Base-by-base conservation (phyloP, 805 yeast genomes). In the Candida andamanensis region DNA sequence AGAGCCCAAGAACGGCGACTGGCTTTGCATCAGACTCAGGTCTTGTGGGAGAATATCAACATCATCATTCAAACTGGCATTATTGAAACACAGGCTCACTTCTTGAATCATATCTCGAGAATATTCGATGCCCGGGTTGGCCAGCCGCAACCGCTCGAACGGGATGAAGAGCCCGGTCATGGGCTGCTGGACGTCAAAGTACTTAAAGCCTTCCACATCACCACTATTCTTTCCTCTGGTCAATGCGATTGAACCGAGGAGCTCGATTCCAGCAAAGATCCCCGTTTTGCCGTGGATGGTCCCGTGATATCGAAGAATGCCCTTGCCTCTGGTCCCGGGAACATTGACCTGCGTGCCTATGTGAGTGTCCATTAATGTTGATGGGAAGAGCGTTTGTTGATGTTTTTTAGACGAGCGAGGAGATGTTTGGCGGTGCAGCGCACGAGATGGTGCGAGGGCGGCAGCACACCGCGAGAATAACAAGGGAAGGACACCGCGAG, bases 141-240 rank as follows among this genome's bases (percentile, higher is more conserved):
- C 60, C n/a, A 47, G 34, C 29, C 49, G 46, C 28, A 65, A 46
- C 28, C 69, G 69, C 30, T 63, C 74, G 49, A 67, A 74, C 2
- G 78, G 78, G 28, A 89, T 66, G 47, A 89, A 89, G 17, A 89
- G 56, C 0, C 97, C 97, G 13, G 86, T 67, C 35, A 72, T 72
- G 0, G 87, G 82, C 21, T 50, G 58, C 5, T 63, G 57, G 0
- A 89, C 85, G 4, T 64, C 62, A 50, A 89, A 89, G 52, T 87
- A 87, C 33, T 63, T 63, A 6, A 62, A 51, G 0, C 95, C 95
- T 36, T 80, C 73, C 27, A 78, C 86, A 25, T 74, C 71, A n/a
- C 98, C 98, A 33, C 76, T 73, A 50, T 90, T 92, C 54, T 85
- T 84, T 15, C 98, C 98, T 33, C 74, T 64, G 4, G 63, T 50